Conservation (phyloP, 2,329 filamentous ascomycete genomes). For the Aspergillus tubingensis region DNA sequence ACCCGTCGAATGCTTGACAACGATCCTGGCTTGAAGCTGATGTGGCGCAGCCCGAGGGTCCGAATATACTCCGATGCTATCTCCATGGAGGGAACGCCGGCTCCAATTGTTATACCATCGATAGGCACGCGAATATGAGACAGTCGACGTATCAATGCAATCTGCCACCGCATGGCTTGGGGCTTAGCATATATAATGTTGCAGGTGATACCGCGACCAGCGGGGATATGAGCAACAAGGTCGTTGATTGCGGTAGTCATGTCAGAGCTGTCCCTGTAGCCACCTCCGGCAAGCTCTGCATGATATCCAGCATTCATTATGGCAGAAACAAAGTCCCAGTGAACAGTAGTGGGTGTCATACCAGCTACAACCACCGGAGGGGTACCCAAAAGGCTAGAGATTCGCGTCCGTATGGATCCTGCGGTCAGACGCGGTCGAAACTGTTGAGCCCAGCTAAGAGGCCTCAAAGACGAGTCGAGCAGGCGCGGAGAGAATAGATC, state of each 20-base stretch:
- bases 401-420: conserved; percentile 93
- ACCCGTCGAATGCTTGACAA: conserved; percentile 83
- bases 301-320: conserved; percentile 54
- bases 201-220: conserved; percentile 57
- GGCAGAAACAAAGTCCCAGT: conserved; percentile 65
- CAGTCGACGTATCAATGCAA: conserved; percentile 52
- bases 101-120: conserved; percentile 86
- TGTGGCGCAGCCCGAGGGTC: conserved; percentile 89
- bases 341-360: conserved; percentile 88
- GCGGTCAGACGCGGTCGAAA: conserved; percentile 82
- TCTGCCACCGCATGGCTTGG: conserved; percentile 56
- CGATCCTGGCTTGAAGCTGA: conserved; percentile 91
- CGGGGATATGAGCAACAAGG: conserved; percentile 65
- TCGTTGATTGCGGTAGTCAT: conserved; percentile 51
- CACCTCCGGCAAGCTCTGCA: conserved; percentile 53
- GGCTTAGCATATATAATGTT: conserved; percentile 59
- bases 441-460: conserved; percentile 88
- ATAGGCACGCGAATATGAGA: conserved; percentile 80
- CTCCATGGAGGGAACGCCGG: conserved; percentile 90
- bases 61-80: conserved; percentile 92
- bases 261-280: conserved; percentile 50
- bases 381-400: conserved; percentile 81
- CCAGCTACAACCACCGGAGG: conserved; percentile 88
- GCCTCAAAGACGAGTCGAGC: conserved; percentile 67
- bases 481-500: conserved; percentile 18